Conservation (phyloP, 768 basidiomycete genomes). For the Pleurotus ostreatus region DNA sequence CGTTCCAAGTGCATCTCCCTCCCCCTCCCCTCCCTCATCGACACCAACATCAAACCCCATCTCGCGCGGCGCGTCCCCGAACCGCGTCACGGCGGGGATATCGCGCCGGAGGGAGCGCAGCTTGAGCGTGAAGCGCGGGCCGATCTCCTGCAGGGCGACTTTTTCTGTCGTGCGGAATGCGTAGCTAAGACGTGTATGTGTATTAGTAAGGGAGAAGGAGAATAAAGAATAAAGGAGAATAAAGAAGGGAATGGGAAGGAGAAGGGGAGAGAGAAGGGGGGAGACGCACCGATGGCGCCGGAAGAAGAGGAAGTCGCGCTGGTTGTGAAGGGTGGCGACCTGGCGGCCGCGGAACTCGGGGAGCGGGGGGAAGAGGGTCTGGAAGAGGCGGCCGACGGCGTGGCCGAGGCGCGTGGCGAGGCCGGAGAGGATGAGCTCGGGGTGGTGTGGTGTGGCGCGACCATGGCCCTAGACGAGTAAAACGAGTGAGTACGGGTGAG, state of each 20-base stretch:
- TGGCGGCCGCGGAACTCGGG: constrained; percentile 96
- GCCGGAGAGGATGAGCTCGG: constrained; percentile 92
- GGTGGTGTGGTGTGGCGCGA: constrained; percentile 85
- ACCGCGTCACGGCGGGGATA: constrained; percentile 72
- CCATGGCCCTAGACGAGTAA: constrained; percentile 72
- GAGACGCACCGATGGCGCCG: constrained; percentile 75
- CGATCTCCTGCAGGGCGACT: constrained; percentile 94
- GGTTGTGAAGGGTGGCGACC: constrained; percentile 95
- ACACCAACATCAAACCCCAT: constrained; percentile 56
- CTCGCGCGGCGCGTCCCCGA: constrained; percentile 58
- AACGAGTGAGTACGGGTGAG: no score
- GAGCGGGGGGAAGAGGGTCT: constrained; percentile 91
- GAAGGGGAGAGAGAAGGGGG: neutral
- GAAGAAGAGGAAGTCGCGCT: constrained; percentile 97
- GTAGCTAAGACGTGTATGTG: no score
- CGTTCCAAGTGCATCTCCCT: no score
- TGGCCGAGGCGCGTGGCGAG: constrained; percentile 94
- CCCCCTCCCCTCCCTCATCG: no score
- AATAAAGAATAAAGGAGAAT: neutral
- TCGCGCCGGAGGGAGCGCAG: constrained; percentile 86
- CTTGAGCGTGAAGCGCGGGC: constrained; percentile 95
- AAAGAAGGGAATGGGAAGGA: no score
- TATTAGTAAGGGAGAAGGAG: no score
- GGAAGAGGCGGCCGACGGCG: constrained; percentile 91
- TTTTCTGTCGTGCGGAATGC: constrained; percentile 90